phyloP scores from a whole-genome alignment of 805 yeast species.

The Ogataea kodamae region DNA sequence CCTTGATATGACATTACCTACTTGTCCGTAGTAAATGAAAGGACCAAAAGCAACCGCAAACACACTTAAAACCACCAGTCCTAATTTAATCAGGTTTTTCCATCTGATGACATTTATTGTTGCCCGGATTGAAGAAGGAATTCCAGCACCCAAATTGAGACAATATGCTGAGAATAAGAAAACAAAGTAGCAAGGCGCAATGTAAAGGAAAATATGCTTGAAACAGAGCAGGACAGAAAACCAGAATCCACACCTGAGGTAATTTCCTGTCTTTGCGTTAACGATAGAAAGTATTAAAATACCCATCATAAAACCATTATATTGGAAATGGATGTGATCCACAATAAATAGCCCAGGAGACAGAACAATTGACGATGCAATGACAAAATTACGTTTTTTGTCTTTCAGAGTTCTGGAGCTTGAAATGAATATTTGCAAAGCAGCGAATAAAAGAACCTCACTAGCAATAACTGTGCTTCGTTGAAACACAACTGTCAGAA shows the following conservation, averaged over 20 bases:
- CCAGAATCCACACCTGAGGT: slow-evolving; percentile 59
- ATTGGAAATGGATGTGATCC: slow-evolving; percentile 96
- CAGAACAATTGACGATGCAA: slow-evolving; percentile 75
- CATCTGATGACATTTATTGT: slow-evolving; percentile 39
- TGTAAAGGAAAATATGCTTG: slow-evolving; percentile 87
- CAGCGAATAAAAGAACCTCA: slow-evolving; percentile 66
- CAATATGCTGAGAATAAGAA: slow-evolving; percentile 73
- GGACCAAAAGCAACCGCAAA: slow-evolving; percentile 76
- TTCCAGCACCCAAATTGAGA: slow-evolving; percentile 38
- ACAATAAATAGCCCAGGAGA: slow-evolving; percentile 89
- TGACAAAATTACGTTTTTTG: slow-evolving; percentile 58
- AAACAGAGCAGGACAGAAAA: slow-evolving; percentile 82
- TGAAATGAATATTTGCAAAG: slow-evolving; percentile 69
- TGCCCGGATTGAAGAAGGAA: slow-evolving; percentile 22
- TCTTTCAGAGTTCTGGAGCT: slow-evolving; percentile 36
- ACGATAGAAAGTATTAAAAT: slow-evolving; percentile 70
- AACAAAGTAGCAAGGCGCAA: slow-evolving; percentile 91
- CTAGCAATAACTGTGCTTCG: slow-evolving; percentile 73
- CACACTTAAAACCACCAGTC: slow-evolving; percentile 55
- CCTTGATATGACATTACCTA: slow-evolving; percentile 63
- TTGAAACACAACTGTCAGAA: slow-evolving; percentile 81
- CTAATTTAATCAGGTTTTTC: slow-evolving; percentile 59
- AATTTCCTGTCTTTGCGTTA: slow-evolving; percentile 57
- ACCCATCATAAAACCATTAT: slow-evolving; percentile 92
- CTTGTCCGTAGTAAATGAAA: slow-evolving; percentile 55